Conservation (phyloP, 768 basidiomycete genomes). For the Leccinum disarticulatum region DNA sequence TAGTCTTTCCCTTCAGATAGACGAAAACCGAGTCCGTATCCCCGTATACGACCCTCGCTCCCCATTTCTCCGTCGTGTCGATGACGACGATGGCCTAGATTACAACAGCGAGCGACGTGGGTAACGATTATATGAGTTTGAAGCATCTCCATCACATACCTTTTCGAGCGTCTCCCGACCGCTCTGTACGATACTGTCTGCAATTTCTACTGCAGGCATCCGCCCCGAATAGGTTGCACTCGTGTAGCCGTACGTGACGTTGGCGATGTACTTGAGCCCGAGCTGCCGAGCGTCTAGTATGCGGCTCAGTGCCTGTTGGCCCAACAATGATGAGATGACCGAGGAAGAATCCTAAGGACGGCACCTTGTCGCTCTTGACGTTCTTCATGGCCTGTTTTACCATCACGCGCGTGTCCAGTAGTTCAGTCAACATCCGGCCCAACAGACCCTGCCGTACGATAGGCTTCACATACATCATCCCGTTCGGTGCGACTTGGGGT, state of each 20-base stretch:
- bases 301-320: conserved; percentile 60
- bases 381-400: conserved; percentile 96
- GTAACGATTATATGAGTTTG: not conserved
- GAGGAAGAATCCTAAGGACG: not conserved
- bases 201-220: conserved; percentile 98
- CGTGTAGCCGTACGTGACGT: conserved; percentile 96
- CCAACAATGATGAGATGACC: not conserved
- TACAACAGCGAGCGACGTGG: not conserved
- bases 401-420: conserved; percentile 96
- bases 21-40: conserved; percentile 97
- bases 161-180: conserved; percentile 95
- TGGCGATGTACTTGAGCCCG: conserved; percentile 90
- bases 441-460: conserved; percentile 82
- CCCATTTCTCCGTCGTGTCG: conserved; percentile 78
- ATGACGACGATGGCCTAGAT: conserved; percentile 79
- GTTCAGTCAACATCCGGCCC: conserved; percentile 87
- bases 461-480: conserved; percentile 89
- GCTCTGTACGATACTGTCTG: conserved; percentile 96
- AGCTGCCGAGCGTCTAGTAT: conserved; percentile 91
- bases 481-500: conserved; percentile 84
- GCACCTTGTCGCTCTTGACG: conserved; percentile 71
- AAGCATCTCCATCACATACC: conserved; percentile 40
- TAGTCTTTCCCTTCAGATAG: conserved; percentile 85
- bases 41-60: conserved; percentile 91
- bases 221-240: conserved; percentile 92